Evolutionary conservation across 2,329 filamentous ascomycete genomes (phyloP), one percentile per base, ranked within the genome.

Genomic region (Ophiosphaerella korrae): DNA sequence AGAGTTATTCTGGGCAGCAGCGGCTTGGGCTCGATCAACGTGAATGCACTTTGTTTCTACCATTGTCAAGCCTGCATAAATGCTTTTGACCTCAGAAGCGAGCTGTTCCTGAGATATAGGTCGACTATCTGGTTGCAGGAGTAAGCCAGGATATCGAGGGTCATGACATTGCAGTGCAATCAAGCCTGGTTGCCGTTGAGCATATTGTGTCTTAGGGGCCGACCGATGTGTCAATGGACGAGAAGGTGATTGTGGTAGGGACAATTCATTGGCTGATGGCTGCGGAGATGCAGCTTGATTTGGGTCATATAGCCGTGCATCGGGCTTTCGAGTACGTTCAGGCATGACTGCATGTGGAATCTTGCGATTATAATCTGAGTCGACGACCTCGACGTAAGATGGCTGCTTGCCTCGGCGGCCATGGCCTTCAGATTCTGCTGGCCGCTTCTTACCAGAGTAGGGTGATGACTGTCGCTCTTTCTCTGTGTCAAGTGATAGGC

Each of bases 41-140:
- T 95, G 88, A 0, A 95, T 92, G 62, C 91, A 93, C 61, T 94
- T 91, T 21, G 84, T 85, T 67, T 97, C 93, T 0, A 96, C 89
- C 85, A 94, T 90, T 0, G 91, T 87, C 0, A 97, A 74, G 0
- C 89, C 91, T 0, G 87, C 86, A 63, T 96, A 96, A 3, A 94
- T 94, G 0, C 86, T 86, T 50, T 91, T 91, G 0, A 95, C 88
- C 63, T 96, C 91, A 0, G 86, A 85, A 0, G 90, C 84, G 0
- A 96, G 79, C 60, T 96, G 88, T 1, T 92, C 87, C 53, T 90
- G 87, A 0, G 86, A 87, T 7, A 94, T 92, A 0, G 85, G 82
- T 0, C 86, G 75, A 0, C 86, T 89, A 43, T 87, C 82, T 0
- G 83, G 85, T 58, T 90, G 83, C 9, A 78, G 64, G 4, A 82